Evolutionary conservation across 805 yeast genomes (phyloP).

Genomic region (Candida nemodendra): DNA sequence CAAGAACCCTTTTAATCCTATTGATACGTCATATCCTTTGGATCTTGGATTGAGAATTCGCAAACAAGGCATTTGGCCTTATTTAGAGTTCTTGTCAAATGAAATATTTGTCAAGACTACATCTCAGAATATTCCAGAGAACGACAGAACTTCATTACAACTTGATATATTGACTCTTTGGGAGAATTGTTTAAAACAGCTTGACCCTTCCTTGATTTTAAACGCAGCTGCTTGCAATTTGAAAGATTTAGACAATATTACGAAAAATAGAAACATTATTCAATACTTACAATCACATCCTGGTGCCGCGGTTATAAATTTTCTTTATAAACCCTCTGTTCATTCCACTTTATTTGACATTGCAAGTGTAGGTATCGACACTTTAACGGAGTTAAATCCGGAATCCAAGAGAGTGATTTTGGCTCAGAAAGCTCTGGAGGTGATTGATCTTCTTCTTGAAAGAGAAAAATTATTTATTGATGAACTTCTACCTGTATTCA

Average conservation of each 20-base stretch:
- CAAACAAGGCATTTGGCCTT: slow-evolving; percentile 73
- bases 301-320: slow-evolving; percentile 61
- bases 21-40: slow-evolving; percentile 52
- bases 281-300: slow-evolving; percentile 65
- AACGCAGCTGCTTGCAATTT: slow-evolving; percentile 47
- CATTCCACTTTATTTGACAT: slow-evolving; percentile 56
- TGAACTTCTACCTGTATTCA: slow-evolving; percentile 50
- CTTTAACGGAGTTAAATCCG: slow-evolving; percentile 39
- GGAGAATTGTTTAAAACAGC: slow-evolving; percentile 44
- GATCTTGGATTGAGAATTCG: slow-evolving; percentile 63
- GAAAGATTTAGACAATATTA: slow-evolving; percentile 47
- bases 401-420: slow-evolving; percentile 35
- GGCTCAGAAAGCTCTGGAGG: slow-evolving; percentile 41
- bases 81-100: slow-evolving; percentile 66
- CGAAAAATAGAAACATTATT: slow-evolving; percentile 43
- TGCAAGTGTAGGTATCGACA: slow-evolving; percentile 59
- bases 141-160: slow-evolving; percentile 48
- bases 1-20: slow-evolving; percentile 38
- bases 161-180: slow-evolving; percentile 51
- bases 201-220: slow-evolving; percentile 51
- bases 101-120: slow-evolving; percentile 61
- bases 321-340: slow-evolving; percentile 58
- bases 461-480: slow-evolving; percentile 61
- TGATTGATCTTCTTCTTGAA: slow-evolving; percentile 46
- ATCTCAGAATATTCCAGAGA: slow-evolving; percentile 35